A percentile compares a stretch with the other conserved stretches of the same genome.
Conservation (phyloP, 371 early-diverging fungal species). For the Gilbertella persicaria region DNA sequence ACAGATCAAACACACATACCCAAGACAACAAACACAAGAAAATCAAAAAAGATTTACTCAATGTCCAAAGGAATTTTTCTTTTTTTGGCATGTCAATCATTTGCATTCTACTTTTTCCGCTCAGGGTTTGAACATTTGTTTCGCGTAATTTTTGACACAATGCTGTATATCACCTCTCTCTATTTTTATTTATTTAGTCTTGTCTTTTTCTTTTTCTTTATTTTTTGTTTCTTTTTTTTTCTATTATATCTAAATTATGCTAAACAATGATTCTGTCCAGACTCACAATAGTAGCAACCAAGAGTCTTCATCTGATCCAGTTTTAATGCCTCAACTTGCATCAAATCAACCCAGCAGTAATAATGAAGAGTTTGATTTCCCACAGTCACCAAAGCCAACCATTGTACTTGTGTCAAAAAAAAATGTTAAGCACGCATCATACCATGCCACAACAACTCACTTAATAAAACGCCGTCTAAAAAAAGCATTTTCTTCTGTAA, state of each 20-base stretch:
- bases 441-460: constrained; percentile 2
- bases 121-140: not conserved
- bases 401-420: not conserved
- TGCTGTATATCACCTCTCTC: not conserved
- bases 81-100: too few species aligned
- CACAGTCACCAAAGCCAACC: constrained; percentile 13
- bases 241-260: constrained; percentile 2
- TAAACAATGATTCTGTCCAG: constrained; percentile 20
- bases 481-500: not conserved
- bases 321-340: constrained; percentile 9
- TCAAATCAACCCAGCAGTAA: not conserved
- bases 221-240: not conserved
- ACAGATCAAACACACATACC: too few species aligned
- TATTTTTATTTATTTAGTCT: not conserved
- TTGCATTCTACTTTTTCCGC: not conserved
- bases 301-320: constrained; percentile 14
- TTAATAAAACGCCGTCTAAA: constrained; percentile 1
- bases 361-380: constrained; percentile 5
- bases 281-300: constrained; percentile 16
- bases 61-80: not conserved
- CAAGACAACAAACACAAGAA: not conserved
- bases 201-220: not conserved
- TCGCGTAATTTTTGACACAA: not conserved
- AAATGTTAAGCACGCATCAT: constrained; percentile 1
- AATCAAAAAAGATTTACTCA: not conserved